Base-by-base conservation (phyloP, 768 basidiomycete genomes). In the Panellus pusillus region DNA sequence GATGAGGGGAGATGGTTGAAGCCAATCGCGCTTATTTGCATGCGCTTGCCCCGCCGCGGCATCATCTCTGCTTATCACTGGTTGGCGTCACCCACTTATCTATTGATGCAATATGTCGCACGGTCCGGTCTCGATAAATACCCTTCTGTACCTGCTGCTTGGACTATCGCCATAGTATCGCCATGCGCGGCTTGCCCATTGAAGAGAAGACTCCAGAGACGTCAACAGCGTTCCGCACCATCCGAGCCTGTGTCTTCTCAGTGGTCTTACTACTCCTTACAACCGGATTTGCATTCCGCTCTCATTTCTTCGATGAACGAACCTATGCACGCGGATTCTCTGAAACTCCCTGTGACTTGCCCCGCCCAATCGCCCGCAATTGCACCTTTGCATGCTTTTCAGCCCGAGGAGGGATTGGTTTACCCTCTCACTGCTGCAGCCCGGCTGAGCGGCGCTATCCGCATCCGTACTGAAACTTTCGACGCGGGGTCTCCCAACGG, bases 401-500 rank as follows among this genome's bases (percentile, higher is more conserved):
- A 36, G 42, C 53, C 53, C 9, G 47, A 18, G 17, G 53, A 54
- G 18, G 41, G 32, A 14, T 14, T 17, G 19, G 44, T 44, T 19
- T 48, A 54, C 20, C 28, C 46, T 29, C 17, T 11, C 42, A 45
- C 45, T 20, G 60, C 62, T 1, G 58, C 60, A 12, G 61, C 63
- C 12, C 66, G 63, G 53, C 55, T 69, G 29, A 54, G 63, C 28
- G 68, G 66, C 2, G 67, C 67, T 32, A 61, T 69, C 24, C 52
- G 58, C 27, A 50, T 69, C 24, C 65, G 48, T 11, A 81, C 79
- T 9, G 76, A 77, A 57, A 74, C 73, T 1, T 79, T 69, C 61
- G 79, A 81, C 53, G 55, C 67, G 40, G 75, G 75, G 71, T 68
- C 60, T 2, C 70, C 71, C 0, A 63, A 79, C n/a, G 79, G 76